Conservation (phyloP, 2,329 filamentous ascomycete genomes). For the Apiospora hydei region DNA sequence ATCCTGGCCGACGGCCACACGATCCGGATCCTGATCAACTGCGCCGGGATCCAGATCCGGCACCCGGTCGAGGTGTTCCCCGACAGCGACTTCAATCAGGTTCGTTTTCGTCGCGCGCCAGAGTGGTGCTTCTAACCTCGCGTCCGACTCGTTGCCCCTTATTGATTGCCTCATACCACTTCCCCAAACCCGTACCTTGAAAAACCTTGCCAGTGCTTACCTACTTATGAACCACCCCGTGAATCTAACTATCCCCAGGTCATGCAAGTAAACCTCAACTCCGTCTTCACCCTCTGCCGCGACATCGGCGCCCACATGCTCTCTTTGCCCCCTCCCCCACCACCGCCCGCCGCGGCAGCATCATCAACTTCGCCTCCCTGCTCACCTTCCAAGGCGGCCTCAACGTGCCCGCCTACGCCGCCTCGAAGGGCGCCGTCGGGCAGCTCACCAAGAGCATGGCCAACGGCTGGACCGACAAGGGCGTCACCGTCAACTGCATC, state of each 20-base stretch:
- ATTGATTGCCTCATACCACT: too few species aligned
- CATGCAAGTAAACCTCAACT: slow-evolving; percentile 84
- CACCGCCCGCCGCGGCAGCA: slow-evolving; percentile 63
- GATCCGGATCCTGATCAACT: slow-evolving; percentile 84
- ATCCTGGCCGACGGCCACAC: slow-evolving; percentile 68
- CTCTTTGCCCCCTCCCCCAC: slow-evolving; percentile 54
- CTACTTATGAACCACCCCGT: too few species aligned
- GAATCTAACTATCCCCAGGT: slow-evolving; percentile 59
- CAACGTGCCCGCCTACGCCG: slow-evolving; percentile 79
- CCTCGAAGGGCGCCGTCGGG: slow-evolving; percentile 65
- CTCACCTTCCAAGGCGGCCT: slow-evolving; percentile 87
- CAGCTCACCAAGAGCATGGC: slow-evolving; percentile 64
- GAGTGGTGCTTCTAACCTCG: too few species aligned
- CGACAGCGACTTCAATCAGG: slow-evolving; percentile 23
- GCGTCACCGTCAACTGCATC: slow-evolving; percentile 48
- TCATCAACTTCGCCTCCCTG: slow-evolving; percentile 87
- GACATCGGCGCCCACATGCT: slow-evolving; percentile 85
- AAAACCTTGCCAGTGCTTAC: too few species aligned
- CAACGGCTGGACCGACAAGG: slow-evolving; percentile 58
- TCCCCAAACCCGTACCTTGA: background rate
- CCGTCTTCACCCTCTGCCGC: slow-evolving; percentile 80
- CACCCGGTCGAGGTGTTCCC: slow-evolving; percentile 63
- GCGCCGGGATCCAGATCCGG: slow-evolving; percentile 83
- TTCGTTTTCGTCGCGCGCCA: background rate
- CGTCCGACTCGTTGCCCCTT: background rate